Evolutionary conservation across 2,329 filamentous ascomycete genomes (phyloP), one percentile per base, ranked within the genome.

Genomic region (Aureobasidium sp.): DNA sequence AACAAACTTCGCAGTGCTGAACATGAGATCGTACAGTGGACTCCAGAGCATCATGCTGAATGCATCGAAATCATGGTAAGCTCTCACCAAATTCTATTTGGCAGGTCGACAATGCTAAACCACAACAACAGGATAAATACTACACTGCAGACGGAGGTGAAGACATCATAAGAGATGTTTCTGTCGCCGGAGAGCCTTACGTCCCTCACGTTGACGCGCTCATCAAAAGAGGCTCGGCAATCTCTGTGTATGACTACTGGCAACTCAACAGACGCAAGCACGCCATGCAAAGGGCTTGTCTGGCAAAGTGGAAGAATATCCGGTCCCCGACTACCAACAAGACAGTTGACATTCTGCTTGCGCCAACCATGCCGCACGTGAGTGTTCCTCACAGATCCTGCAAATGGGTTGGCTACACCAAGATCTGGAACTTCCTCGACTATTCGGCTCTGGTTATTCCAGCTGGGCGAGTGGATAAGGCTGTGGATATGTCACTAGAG

Each of bases 191-290:
- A 4, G 37, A 41, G 3, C 37, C 37, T 0, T 79, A 78, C 45
- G 78, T 86, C 4, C 79, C 81, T 0, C 81, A 85, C 61, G 84
- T 88, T 0, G 76, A 86, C 66, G 76, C 73, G 0, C 75, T 88
- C 6, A 70, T 87, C 15, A 81, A 82, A 58, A 75, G 77, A 0
- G 81, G 76, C 2, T 66, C 76, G 13, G 69, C 82, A 0, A 82
- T 87, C 15, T 85, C 82, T 0, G 83, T 87, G 0, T 86, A 83
- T 62, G 76, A 85, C 3, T 88, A 88, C 71, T 88, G 85, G 85
- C 83, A 87, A 66, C 76, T 88, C 7, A 87, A 87, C 71, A 82
- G 75, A 63, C 76, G 77, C 30, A 87, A 87, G 67, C 62, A 76
- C 32, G 74, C 72, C 0, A 73, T 77, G 5, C 82, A 85, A 65